Percentiles rank a stretch among this genome's conserved stretches.
phyloP scores from a whole-genome alignment of 1,284 basidiomycete species.

The Tilletia setariae region DNA sequence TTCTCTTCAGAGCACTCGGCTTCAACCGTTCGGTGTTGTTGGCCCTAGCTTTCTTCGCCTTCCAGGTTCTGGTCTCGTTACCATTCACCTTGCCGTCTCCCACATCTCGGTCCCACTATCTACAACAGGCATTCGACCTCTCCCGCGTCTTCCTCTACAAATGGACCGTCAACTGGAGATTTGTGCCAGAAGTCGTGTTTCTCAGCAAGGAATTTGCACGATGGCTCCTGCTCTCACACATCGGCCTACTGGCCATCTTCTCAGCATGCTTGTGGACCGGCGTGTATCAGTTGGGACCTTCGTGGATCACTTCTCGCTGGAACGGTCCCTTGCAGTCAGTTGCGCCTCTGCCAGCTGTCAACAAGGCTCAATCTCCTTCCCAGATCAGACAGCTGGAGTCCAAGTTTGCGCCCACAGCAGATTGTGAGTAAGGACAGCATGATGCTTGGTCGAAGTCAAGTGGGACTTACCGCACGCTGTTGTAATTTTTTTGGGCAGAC shows the following conservation, averaged over 20 bases:
- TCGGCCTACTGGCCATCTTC: conserved; percentile 65
- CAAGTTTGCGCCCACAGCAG: background rate
- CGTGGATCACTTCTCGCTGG: conserved; percentile 61
- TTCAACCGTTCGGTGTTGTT: conserved; percentile 21
- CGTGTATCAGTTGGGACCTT: conserved; percentile 66
- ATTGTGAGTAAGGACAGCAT: background rate
- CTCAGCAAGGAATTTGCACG: conserved; percentile 66
- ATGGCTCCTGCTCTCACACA: conserved; percentile 68
- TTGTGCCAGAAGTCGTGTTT: conserved; percentile 73
- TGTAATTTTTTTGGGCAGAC: conserved; percentile 60
- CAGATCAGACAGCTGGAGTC: background rate
- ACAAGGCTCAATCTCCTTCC: background rate
- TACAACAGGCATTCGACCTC: conserved; percentile 78
- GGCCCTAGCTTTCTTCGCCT: conserved; percentile 8
- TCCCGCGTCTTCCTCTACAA: conserved; percentile 84
- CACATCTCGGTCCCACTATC: conserved; percentile 60
- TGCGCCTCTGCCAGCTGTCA: conserved; percentile 41
- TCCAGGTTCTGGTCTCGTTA: conserved; percentile 66
- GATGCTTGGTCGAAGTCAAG: background rate
- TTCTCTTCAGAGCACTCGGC: conserved; percentile 64
- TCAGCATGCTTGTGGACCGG: conserved; percentile 67
- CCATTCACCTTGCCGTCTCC: conserved; percentile 65
- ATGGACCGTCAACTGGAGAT: conserved; percentile 98
- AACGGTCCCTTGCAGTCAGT: conserved; percentile 54
- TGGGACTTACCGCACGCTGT: background rate